Conservation (phyloP, 2,329 filamentous ascomycete genomes). For the Akanthomyces lecanii region DNA sequence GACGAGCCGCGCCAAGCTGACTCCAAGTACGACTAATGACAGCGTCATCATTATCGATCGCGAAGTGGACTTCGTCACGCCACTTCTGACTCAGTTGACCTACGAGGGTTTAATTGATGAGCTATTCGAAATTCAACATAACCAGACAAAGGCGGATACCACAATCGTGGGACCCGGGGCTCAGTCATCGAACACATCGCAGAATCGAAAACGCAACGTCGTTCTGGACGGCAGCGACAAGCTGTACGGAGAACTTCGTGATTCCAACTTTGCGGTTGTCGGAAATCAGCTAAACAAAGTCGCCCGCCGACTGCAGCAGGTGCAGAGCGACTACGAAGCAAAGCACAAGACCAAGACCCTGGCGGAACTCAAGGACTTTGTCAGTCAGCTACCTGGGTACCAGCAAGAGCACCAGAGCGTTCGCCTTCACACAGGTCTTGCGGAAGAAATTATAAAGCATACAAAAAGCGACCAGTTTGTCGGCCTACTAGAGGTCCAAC, state of each 20-base stretch:
- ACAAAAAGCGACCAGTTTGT: conserved; percentile 88
- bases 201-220: conserved; percentile 78
- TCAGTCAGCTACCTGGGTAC: conserved; percentile 86
- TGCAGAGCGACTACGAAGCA: conserved; percentile 85
- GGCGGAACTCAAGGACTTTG: conserved; percentile 88
- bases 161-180: conserved; percentile 77
- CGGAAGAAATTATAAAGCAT: conserved; percentile 92
- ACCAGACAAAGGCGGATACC: conserved; percentile 88
- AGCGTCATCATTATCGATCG: conserved; percentile 93
- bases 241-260: conserved; percentile 79
- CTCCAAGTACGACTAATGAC: conserved; percentile 83
- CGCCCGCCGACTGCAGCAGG: conserved; percentile 75
- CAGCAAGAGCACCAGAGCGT: conserved; percentile 90
- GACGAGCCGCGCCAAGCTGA: conserved; percentile 60
- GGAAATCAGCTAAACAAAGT: conserved; percentile 86
- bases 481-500: conserved; percentile 85
- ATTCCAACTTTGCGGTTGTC: conserved; percentile 93
- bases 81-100: conserved; percentile 87
- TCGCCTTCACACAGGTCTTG: conserved; percentile 86
- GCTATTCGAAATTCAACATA: conserved; percentile 84
- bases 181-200: conserved; percentile 51
- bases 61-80: conserved; percentile 89
- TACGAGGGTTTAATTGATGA: conserved; percentile 97
- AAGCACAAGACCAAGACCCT: conserved; percentile 84
- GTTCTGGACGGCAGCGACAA: conserved; percentile 85